Evolutionary conservation across 345 rosid species (phyloP).

Genomic region (Dimocarpus longan): DNA sequence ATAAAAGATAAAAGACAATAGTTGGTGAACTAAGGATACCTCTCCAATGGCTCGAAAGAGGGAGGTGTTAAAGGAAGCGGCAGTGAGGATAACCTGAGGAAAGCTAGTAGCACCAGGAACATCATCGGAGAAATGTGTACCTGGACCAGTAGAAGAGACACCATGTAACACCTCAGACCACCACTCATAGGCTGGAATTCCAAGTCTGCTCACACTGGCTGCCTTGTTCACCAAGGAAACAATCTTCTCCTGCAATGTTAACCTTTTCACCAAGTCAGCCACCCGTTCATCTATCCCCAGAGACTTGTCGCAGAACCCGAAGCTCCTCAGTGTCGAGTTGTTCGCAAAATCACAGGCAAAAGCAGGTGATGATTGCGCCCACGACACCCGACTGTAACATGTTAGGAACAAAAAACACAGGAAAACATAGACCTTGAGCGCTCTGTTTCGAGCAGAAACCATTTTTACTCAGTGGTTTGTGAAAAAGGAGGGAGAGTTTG

Average conservation of each 20-base stretch:
- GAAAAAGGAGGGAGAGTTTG: neutral
- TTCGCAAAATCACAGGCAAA: constrained; percentile 71
- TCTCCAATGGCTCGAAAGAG: constrained; percentile 19
- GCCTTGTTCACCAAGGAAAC: constrained; percentile 36
- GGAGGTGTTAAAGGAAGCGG: constrained; percentile 19
- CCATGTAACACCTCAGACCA: constrained; percentile 29
- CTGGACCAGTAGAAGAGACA: constrained; percentile 11
- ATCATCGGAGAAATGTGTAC: neutral
- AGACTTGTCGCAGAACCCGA: constrained; percentile 61
- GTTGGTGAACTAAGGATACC: constrained; percentile 8
- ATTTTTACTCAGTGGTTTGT: neutral
- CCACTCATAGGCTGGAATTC: constrained; percentile 18
- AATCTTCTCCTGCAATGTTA: constrained; percentile 80
- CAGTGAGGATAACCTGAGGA: constrained; percentile 19
- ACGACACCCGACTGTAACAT: constrained; percentile 14
- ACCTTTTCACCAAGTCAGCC: constrained; percentile 66
- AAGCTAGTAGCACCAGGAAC: constrained; percentile 18
- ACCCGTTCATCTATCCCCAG: constrained; percentile 52
- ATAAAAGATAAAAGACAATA: neutral
- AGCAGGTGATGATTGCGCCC: constrained; percentile 53
- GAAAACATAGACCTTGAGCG: constrained; percentile 36
- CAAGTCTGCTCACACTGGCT: constrained; percentile 5
- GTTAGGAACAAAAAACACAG: constrained; percentile 7
- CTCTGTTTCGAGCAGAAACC: constrained; percentile 33
- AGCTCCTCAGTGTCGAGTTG: constrained; percentile 46